Base-by-base conservation (phyloP, 805 yeast genomes). In the Cyberlindnera meyerae region DNA sequence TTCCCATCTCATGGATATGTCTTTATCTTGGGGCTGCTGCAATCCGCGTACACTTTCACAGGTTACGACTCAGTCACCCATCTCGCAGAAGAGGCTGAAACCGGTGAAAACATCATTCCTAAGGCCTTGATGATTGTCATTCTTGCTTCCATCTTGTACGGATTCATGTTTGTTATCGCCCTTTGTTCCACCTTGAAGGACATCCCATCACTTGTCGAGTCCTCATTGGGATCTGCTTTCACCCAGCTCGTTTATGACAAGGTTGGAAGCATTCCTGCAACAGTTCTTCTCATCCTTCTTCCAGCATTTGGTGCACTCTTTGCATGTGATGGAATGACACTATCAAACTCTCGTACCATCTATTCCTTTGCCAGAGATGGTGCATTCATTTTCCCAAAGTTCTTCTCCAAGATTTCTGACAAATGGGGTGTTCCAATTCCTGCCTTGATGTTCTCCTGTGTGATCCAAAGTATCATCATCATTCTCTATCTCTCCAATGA, bases 331-430 rank as follows among this genome's bases (percentile, higher is more conserved):
- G 50, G 50, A 12, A 51, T 55, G 52, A 54, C 61, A n/a, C 42
- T 61, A 20, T 54, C 60, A 8, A 58, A 60, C 27, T 49, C 56
- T 11, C 49, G 64, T 47, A 53, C 61, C 20, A 52, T 58, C 26
- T 60, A 58, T 51, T 49, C 65, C 8, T 59, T 61, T 50, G 60
- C 63, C n/a, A 49, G 57, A 39, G 58, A 57, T 26, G 58, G 60
- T 42, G 63, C 61, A 8, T 49, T 58, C 33, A 58, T 61, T 29
- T 59, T 56, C 44, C 61, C 63, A 31, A 43, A 45, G 11, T 41
- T 37, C 33, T 56, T 62, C 36, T 47, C 60, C 13, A 49, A 32
- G 28, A 54, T 61, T 21, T 39, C 54, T 14, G 26, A 34, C 4
- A 48, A 21, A 11, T 54, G 49, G 36, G 53, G 54, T 26, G 58